phyloP scores from a whole-genome alignment of 805 yeast species.

The Saturnispora dispora region DNA sequence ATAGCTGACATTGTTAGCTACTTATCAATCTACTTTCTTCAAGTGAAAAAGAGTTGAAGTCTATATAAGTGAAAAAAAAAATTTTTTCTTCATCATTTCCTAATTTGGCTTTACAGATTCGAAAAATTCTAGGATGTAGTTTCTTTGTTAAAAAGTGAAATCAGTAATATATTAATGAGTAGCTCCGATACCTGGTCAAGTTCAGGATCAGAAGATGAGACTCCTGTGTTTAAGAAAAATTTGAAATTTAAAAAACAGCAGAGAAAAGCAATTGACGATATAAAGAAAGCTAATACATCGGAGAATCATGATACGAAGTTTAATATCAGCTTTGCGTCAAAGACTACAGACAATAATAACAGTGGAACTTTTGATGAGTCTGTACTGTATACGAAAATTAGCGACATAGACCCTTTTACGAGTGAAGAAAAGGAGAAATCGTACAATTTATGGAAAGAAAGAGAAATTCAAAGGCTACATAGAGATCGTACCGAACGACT shows the following conservation, averaged over 20 bases:
- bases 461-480: constrained; percentile 27
- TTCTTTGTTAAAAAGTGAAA: not conserved
- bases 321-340: not conserved
- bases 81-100: not conserved
- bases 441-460: constrained; percentile 24
- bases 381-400: constrained; percentile 26
- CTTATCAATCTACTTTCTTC: not conserved
- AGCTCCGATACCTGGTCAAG: not conserved
- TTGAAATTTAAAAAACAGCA: constrained; percentile 1
- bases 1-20: constrained; percentile 51
- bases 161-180: not conserved
- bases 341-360: not conserved
- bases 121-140: not conserved
- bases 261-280: not conserved
- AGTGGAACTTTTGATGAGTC: constrained; percentile 1
- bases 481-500: constrained; percentile 22
- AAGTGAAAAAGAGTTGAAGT: not conserved
- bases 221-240: not conserved
- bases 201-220: not conserved
- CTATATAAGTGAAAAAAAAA: not conserved
- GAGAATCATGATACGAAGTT: not conserved
- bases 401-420: constrained; percentile 42
- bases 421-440: constrained; percentile 33
- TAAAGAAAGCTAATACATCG: no score
- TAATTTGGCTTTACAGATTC: not conserved